Evolutionary conservation across 768 basidiomycete species (phyloP).

Genomic region (Pisolithus microcarpus): DNA sequence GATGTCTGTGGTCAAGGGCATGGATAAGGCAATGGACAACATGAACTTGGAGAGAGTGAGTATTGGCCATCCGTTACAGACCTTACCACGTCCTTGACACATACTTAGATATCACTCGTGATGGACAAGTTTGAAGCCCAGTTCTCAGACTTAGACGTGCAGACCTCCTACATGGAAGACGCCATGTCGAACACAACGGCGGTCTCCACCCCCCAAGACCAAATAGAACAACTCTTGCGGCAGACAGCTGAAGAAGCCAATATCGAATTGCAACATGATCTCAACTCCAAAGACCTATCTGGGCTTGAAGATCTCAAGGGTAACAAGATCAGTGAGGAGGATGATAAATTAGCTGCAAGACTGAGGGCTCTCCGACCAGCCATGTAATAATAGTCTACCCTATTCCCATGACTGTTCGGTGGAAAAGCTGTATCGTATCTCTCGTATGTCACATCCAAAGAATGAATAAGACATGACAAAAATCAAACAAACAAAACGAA

Average conservation of each 20-base stretch:
- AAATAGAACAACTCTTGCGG: constrained; percentile 85
- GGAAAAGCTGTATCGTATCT: not conserved
- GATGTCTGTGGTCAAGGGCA: constrained; percentile 92
- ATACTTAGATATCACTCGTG: constrained; percentile 80
- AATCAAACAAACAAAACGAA: too few species aligned
- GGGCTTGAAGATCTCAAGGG: constrained; percentile 46
- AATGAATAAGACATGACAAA: too few species aligned
- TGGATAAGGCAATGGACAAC: constrained; percentile 98
- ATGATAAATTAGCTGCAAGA: constrained; percentile 75
- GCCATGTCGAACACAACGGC: constrained; percentile 93
- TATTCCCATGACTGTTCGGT: not conserved
- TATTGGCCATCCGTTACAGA: constrained; percentile 1
- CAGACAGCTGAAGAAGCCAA: constrained; percentile 97
- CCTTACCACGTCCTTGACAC: not conserved
- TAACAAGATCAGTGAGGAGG: constrained; percentile 66
- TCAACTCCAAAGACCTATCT: constrained; percentile 57
- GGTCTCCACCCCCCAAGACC: constrained; percentile 91
- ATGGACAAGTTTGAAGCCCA: constrained; percentile 99
- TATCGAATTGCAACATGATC: constrained; percentile 88
- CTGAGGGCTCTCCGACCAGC: constrained; percentile 83
- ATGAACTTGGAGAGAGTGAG: constrained; percentile 97
- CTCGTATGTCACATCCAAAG: too few species aligned
- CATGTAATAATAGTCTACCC: constrained; percentile 30
- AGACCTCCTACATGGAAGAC: constrained; percentile 97
- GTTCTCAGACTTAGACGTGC: constrained; percentile 95